These are phyloP conservation scores for Elsinoe fawcettii DNA, from an alignment of 2,329 filamentous ascomycete species.

Conservation along the genomic window DNA sequence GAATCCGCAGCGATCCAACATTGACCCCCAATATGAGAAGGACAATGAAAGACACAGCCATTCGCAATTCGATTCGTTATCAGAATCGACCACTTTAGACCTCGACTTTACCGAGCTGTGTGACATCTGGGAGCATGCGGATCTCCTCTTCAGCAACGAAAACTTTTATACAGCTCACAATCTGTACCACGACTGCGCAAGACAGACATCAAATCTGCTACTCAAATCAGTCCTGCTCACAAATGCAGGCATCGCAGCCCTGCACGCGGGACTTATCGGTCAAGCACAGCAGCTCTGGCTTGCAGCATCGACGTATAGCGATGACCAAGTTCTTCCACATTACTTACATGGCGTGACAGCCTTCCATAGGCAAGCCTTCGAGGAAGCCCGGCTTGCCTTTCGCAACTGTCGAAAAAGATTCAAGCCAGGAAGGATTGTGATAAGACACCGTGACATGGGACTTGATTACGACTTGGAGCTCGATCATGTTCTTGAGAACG, in stretches of 20 bases:
- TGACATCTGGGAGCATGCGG: conserved; percentile 15
- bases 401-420: not conserved
- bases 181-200: conserved; percentile 8
- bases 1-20: too few relatives aligned
- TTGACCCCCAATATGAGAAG: too few relatives aligned
- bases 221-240: conserved; percentile 4
- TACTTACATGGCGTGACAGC: conserved; percentile 4
- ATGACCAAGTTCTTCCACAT: not conserved
- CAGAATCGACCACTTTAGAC: not conserved
- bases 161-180: conserved; percentile 2
- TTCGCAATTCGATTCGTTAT: too few relatives aligned
- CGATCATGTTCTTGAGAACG: not conserved
- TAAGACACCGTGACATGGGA: conserved; percentile 4
- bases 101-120: not conserved
- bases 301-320: not conserved
- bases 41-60: too few relatives aligned
- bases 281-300: conserved; percentile 3
- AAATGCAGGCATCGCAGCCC: conserved; percentile 3
- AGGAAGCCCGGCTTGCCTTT: conserved; percentile 1
- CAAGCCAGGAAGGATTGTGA: not conserved
- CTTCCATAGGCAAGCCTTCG: not conserved
- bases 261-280: not conserved
- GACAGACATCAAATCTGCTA: not conserved
- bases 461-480: conserved; percentile 3
- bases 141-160: conserved; percentile 14